Evolutionary conservation across 2,329 filamentous ascomycete species (phyloP).

Genomic region (Trichoderma pleuroti): DNA sequence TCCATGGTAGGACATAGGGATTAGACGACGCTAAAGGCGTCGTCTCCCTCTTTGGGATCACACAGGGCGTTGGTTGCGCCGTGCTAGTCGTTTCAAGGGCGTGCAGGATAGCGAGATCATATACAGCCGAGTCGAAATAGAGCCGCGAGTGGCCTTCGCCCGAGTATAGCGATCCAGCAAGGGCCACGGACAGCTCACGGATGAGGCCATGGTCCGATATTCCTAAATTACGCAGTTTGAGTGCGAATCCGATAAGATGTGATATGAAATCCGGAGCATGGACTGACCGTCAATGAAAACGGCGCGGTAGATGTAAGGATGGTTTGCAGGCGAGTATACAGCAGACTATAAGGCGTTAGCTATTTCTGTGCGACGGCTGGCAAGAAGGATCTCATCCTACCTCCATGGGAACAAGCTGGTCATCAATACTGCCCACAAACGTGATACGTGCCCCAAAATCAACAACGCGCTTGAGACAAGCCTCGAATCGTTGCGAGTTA

Average conservation of each 20-base stretch:
- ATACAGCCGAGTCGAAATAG: constrained; percentile 85
- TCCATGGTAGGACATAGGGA: constrained; percentile 90
- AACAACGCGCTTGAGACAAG: constrained; percentile 69
- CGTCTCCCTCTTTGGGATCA: constrained; percentile 24
- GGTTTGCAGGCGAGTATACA: constrained; percentile 76
- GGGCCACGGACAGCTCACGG: constrained; percentile 79
- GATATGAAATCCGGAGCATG: constrained; percentile 93
- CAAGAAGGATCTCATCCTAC: constrained; percentile 40
- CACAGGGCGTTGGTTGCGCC: constrained; percentile 26
- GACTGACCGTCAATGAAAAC: constrained; percentile 89
- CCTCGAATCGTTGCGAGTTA: constrained; percentile 77
- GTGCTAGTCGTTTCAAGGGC: constrained; percentile 67
- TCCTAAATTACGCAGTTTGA: constrained; percentile 91
- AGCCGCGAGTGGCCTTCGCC: constrained; percentile 92
- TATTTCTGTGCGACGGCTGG: neutral
- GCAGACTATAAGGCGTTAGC: constrained; percentile 59
- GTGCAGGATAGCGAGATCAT: constrained; percentile 71
- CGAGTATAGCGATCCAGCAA: constrained; percentile 86
- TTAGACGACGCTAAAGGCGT: constrained; percentile 56
- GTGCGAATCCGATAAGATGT: constrained; percentile 84
- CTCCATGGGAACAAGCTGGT: constrained; percentile 92
- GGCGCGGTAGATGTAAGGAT: constrained; percentile 93
- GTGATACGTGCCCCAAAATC: constrained; percentile 78
- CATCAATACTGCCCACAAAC: constrained; percentile 92
- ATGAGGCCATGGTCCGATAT: constrained; percentile 91